Conservation (phyloP, 257 asterid genomes). For the Solanum lycopersicoides region DNA sequence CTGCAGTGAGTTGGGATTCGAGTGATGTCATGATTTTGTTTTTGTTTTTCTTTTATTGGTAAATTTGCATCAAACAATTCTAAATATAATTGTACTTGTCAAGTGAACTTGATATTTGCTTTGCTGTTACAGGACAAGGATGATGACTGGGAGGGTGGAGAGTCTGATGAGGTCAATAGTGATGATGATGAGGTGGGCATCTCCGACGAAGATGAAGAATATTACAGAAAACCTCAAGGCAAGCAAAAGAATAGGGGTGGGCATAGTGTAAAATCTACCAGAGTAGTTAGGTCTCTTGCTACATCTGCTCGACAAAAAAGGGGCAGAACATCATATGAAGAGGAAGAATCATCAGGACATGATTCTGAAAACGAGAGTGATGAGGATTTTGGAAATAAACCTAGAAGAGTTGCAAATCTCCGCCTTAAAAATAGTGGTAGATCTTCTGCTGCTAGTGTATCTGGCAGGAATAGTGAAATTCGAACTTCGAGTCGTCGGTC, state of each 20-base stretch:
- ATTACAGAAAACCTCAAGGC: conserved; percentile 40
- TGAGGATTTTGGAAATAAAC: conserved; percentile 48
- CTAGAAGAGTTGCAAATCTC: conserved; percentile 40
- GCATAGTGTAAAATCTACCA: conserved; percentile 42
- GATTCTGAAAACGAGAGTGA: conserved; percentile 65
- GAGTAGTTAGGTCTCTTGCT: conserved; percentile 36
- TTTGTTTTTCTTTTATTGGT: neutral
- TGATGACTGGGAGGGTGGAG: conserved; percentile 91
- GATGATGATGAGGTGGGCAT: conserved; percentile 62
- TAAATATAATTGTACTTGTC: neutral
- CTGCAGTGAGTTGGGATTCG: neutral
- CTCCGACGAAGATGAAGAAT: conserved; percentile 66
- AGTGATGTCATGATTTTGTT: neutral
- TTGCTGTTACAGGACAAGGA: conserved; percentile 46
- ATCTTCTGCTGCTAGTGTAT: conserved; percentile 24
- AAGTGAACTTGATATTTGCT: neutral
- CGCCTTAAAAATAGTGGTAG: conserved; percentile 52
- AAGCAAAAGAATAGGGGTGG: conserved; percentile 51
- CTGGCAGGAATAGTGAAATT: conserved; percentile 49
- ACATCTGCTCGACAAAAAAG: conserved; percentile 51
- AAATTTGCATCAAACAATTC: neutral
- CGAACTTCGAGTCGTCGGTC: conserved; percentile 90
- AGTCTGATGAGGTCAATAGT: conserved; percentile 62
- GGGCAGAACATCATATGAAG: conserved; percentile 51
- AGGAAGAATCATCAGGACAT: conserved; percentile 66